These are phyloP conservation scores for Collybiopsis confluens DNA, from an alignment of 768 basidiomycete genomes.

Conservation along the genomic window DNA sequence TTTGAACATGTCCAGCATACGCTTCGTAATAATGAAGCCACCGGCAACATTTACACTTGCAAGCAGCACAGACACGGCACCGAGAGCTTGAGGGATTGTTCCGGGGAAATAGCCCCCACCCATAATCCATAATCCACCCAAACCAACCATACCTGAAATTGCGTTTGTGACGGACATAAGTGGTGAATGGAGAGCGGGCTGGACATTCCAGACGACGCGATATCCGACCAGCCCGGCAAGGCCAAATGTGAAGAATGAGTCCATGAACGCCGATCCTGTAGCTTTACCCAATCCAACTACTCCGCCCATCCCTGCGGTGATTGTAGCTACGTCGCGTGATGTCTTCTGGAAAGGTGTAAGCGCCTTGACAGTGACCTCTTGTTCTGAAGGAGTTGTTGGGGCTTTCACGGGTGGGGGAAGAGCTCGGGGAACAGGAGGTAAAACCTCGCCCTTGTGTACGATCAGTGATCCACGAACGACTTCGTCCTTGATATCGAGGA, in stretches of 20 bases:
- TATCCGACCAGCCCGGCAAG: conserved; percentile 84
- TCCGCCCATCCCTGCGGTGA: conserved; percentile 76
- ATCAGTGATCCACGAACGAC: conserved; percentile 80
- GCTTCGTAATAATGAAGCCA: conserved; percentile 85
- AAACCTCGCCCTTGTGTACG: conserved; percentile 58
- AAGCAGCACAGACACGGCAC: conserved; percentile 79
- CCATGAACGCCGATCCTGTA: conserved; percentile 82
- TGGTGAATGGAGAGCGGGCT: conserved; percentile 84
- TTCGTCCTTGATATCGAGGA: conserved; percentile 74
- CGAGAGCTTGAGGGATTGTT: conserved; percentile 75
- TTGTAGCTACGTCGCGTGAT: conserved; percentile 64
- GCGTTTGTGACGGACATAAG: conserved; percentile 91
- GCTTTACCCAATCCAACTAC: conserved; percentile 71
- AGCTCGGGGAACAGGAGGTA: conserved; percentile 66
- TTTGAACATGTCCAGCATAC: conserved; percentile 93
- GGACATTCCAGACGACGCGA: conserved; percentile 86
- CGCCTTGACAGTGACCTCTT: conserved; percentile 47
- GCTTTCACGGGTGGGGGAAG: conserved; percentile 58
- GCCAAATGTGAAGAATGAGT: conserved; percentile 85
- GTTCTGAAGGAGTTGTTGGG: conserved; percentile 43
- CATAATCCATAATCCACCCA: conserved; percentile 88
- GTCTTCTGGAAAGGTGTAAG: conserved; percentile 87
- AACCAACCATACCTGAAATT: conserved; percentile 77
- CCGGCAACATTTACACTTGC: conserved; percentile 88
- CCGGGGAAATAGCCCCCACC: conserved; percentile 82